phyloP scores from a whole-genome alignment of 116 monocot species.

The Iris pallida region DNA sequence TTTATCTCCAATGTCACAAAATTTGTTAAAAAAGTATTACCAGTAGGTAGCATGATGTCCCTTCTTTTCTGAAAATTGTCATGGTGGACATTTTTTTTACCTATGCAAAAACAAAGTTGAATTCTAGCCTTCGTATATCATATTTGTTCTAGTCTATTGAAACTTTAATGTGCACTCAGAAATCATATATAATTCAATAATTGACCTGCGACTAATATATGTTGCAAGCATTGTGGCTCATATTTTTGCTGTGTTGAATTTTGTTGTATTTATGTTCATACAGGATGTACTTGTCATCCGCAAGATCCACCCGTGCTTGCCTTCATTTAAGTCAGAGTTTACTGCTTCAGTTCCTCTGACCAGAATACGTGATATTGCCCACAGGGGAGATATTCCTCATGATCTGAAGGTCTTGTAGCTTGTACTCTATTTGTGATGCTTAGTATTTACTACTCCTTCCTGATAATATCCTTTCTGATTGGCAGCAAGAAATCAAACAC shows the following conservation, averaged over 20 bases:
- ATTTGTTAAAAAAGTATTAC: not conserved
- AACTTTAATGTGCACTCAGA: no score
- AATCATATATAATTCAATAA: no score
- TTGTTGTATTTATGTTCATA: not conserved
- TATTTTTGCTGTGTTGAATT: not conserved
- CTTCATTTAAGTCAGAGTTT: conserved; percentile 96
- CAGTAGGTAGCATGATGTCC: not conserved
- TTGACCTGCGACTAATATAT: no score
- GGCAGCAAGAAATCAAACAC: conserved; percentile 98
- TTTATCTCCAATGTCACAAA: not conserved
- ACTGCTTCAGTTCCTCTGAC: conserved; percentile 97
- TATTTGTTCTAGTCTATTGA: no score
- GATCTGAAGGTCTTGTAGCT: conserved; percentile 69
- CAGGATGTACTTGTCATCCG: conserved; percentile 73
- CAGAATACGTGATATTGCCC: conserved; percentile 96
- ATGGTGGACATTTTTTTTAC: no score
- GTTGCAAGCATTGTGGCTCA: no score
- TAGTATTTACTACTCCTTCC: not conserved
- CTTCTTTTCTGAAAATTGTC: not conserved
- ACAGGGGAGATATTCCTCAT: conserved; percentile 92
- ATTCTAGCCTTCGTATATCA: no score
- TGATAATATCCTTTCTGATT: conserved; percentile 12
- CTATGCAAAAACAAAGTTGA: no score
- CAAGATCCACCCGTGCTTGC: conserved; percentile 91
- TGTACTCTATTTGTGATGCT: not conserved